Evolutionary conservation across 257 asterid genomes (phyloP).

Genomic region (Lycium barbarum): DNA sequence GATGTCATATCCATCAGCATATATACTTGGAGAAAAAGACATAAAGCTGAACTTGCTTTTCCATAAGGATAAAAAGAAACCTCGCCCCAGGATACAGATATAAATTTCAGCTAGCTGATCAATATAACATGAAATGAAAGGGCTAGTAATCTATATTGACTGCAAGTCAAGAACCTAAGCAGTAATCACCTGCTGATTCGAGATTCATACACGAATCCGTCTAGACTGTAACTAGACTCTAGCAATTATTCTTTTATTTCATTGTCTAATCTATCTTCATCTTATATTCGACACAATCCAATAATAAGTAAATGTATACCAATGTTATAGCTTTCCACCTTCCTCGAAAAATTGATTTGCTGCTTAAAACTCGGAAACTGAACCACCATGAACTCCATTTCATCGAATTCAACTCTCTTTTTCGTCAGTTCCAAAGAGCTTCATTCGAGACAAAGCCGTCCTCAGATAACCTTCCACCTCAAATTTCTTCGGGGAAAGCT

Average conservation of each 20-base stretch:
- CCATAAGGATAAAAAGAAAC: not conserved
- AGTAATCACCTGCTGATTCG: slow-evolving; percentile 20
- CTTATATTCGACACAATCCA: not conserved
- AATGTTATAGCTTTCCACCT: not conserved
- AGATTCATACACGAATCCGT: not conserved
- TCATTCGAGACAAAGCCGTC: slow-evolving; percentile 80
- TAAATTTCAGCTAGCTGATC: not conserved
- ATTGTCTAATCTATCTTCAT: slow-evolving; percentile 23
- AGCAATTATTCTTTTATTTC: not conserved
- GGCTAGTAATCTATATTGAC: not conserved
- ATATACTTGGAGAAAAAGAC: not conserved
- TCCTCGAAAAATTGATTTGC: not conserved
- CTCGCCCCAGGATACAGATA: not conserved
- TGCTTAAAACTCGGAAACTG: not conserved
- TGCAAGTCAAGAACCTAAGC: not conserved
- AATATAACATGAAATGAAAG: not conserved
- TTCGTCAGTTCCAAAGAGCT: slow-evolving; percentile 72
- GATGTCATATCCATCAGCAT: not conserved
- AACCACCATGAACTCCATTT: not conserved
- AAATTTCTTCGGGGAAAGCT: slow-evolving; percentile 76
- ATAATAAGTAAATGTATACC: slow-evolving; percentile 14
- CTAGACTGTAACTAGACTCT: not conserved
- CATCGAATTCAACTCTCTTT: slow-evolving; percentile 43
- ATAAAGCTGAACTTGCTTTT: not conserved
- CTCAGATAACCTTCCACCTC: slow-evolving; percentile 88